phyloP scores from a whole-genome alignment of 164 flowering plant species.

The Tetracentron sinense region DNA sequence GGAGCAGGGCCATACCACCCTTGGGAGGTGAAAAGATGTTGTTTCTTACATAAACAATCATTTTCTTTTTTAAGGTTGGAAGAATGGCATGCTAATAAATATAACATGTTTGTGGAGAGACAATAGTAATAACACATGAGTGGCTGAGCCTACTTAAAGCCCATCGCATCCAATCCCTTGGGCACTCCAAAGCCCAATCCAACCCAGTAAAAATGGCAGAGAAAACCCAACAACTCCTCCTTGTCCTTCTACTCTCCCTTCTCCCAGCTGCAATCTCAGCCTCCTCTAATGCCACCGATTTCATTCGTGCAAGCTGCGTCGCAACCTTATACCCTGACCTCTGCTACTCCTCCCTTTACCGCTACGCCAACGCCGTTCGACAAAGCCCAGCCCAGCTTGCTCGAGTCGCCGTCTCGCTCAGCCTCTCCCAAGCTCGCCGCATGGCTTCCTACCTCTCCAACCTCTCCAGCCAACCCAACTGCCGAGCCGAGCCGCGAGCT shows the following conservation, averaged over 20 bases:
- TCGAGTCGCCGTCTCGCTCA: constrained; percentile 49
- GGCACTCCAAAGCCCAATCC: too few species aligned
- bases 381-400: constrained; percentile 54
- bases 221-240: too few species aligned
- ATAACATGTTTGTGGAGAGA: too few species aligned
- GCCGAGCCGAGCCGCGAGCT: constrained; percentile 36
- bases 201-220: too few species aligned
- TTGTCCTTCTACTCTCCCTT: constrained; percentile 3
- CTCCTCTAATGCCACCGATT: constrained; percentile 31
- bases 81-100: too few species aligned
- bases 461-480: constrained; percentile 36
- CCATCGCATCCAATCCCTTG: too few species aligned
- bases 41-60: too few species aligned
- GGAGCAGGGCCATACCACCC: too few species aligned
- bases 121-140: too few species aligned
- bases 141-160: too few species aligned
- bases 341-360: constrained; percentile 60
- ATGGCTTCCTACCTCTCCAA: constrained; percentile 36
- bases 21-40: too few species aligned
- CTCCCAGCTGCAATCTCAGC: constrained; percentile 17
- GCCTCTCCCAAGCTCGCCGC: constrained; percentile 38
- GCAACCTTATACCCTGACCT: constrained; percentile 59
- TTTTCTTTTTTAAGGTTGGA: too few species aligned
- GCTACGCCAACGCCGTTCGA: constrained; percentile 50
- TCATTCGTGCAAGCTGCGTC: constrained; percentile 73